Conservation (phyloP, 352 stramenopile species). For the Globisporangium paddicum region DNA sequence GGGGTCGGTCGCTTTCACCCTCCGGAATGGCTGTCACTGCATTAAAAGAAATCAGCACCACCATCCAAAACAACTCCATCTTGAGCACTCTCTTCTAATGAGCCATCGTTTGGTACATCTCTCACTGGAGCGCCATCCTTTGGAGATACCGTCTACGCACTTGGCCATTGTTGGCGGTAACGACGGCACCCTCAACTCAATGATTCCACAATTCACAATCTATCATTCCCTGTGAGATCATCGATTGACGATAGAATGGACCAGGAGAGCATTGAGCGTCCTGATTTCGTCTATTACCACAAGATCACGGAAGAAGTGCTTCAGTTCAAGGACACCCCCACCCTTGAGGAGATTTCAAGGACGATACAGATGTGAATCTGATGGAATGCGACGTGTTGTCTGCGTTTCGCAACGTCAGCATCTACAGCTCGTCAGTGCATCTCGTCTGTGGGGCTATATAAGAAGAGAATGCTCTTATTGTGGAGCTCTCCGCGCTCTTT, state of each 20-base stretch:
- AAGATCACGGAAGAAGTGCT: slow-evolving; percentile 10
- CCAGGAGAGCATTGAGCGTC: slow-evolving; percentile 8
- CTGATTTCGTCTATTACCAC: slow-evolving; percentile 16
- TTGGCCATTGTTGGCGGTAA: too few species aligned
- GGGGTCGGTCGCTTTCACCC: too few species aligned
- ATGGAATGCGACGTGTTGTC: slow-evolving; percentile 11
- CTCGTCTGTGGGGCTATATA: slow-evolving; percentile 12
- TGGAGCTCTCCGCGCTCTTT: slow-evolving; percentile 14
- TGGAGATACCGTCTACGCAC: too few species aligned
- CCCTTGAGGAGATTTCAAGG: background rate
- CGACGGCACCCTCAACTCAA: too few species aligned
- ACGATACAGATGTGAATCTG: background rate
- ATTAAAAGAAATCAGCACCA: too few species aligned
- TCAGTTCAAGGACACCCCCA: background rate
- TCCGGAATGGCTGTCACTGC: too few species aligned
- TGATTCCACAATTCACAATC: slow-evolving; percentile 13
- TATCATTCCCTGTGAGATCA: slow-evolving; percentile 5
- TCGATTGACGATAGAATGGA: slow-evolving; percentile 10
- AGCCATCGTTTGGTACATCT: too few species aligned
- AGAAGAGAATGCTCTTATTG: slow-evolving; percentile 15
- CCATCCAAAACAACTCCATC: too few species aligned
- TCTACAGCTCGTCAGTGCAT: slow-evolving; percentile 15
- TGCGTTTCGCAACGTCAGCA: background rate
- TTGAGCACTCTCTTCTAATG: too few species aligned
- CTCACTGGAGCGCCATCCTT: too few species aligned